These are phyloP conservation scores for Cruciata laevipes DNA, from an alignment of 257 asterid genomes.

Conservation along the genomic window DNA sequence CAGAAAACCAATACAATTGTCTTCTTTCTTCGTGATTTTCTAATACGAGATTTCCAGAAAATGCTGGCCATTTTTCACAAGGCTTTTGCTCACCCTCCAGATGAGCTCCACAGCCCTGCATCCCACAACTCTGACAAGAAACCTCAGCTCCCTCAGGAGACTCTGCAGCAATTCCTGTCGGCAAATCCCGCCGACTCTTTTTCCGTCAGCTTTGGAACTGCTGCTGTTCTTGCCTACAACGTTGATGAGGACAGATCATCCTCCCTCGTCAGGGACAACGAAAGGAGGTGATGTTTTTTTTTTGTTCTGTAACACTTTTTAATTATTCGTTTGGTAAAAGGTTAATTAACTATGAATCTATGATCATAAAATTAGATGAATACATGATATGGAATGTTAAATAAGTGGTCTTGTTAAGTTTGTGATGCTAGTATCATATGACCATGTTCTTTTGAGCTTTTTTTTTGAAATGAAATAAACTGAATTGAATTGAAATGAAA, in stretches of 20 bases:
- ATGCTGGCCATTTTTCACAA: constrained; percentile 78
- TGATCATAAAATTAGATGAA: no score
- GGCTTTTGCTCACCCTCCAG: constrained; percentile 74
- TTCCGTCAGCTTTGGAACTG: constrained; percentile 49
- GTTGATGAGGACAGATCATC: constrained; percentile 19
- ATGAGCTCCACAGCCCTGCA: constrained; percentile 72
- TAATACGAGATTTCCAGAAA: neutral
- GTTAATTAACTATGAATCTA: no score
- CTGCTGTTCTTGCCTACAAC: constrained; percentile 72
- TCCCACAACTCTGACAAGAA: constrained; percentile 25
- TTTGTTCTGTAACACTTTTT: no score
- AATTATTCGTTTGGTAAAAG: no score
- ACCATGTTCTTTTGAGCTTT: no score
- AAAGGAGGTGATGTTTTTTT: constrained; percentile 21
- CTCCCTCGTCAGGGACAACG: constrained; percentile 21
- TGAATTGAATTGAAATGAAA: no score
- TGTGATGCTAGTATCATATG: no score
- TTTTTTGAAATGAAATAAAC: no score
- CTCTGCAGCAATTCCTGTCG: constrained; percentile 39
- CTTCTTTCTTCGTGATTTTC: neutral
- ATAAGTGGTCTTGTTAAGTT: no score
- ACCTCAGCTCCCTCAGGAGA: constrained; percentile 54
- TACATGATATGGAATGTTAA: no score
- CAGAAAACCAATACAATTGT: neutral
- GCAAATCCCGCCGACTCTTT: constrained; percentile 33